Percentiles rank a stretch among this genome's conserved stretches.
These are phyloP conservation scores for Penicillium waksmanii DNA, from an alignment of 495 filamentous ascomycete genomes.

Conservation along the genomic window DNA sequence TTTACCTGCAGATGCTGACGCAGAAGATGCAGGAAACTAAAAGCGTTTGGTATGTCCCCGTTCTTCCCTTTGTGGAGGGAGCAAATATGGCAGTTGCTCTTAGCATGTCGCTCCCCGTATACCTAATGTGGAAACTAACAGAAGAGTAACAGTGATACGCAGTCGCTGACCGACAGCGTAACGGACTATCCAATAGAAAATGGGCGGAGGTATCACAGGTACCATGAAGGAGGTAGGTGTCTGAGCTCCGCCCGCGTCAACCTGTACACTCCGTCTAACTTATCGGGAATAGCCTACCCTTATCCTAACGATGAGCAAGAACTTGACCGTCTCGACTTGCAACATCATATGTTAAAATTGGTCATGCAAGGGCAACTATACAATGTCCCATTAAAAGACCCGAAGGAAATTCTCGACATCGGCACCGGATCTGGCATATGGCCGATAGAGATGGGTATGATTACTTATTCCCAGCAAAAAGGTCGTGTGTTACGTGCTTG, in stretches of 20 bases:
- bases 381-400: slow-evolving; percentile 61
- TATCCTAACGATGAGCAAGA: slow-evolving; percentile 62
- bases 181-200: slow-evolving; percentile 57
- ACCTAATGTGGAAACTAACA: slow-evolving; percentile 12
- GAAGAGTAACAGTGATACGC: slow-evolving; percentile 42
- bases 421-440: slow-evolving; percentile 74
- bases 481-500: slow-evolving; percentile 24
- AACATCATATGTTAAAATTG: slow-evolving; percentile 62
- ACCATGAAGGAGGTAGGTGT: slow-evolving; percentile 59
- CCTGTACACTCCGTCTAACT: neutral
- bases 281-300: slow-evolving; percentile 44
- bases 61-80: neutral
- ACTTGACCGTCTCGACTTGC: slow-evolving; percentile 59
- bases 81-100: neutral
- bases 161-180: slow-evolving; percentile 55
- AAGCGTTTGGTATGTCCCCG: slow-evolving; percentile 26
- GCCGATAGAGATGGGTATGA: slow-evolving; percentile 65
- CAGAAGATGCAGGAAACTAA: slow-evolving; percentile 24
- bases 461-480: slow-evolving; percentile 15
- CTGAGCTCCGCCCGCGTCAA: neutral
- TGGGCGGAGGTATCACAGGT: slow-evolving; percentile 60
- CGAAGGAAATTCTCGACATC: slow-evolving; percentile 65
- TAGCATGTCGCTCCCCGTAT: neutral
- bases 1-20: slow-evolving; percentile 26
- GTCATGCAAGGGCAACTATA: slow-evolving; percentile 56